Percentiles rank a stretch among this genome's conserved stretches.
These are phyloP conservation scores for Kluyveromyces nonfermentans DNA, from an alignment of 805 yeast genomes.

Conservation along the genomic window DNA sequence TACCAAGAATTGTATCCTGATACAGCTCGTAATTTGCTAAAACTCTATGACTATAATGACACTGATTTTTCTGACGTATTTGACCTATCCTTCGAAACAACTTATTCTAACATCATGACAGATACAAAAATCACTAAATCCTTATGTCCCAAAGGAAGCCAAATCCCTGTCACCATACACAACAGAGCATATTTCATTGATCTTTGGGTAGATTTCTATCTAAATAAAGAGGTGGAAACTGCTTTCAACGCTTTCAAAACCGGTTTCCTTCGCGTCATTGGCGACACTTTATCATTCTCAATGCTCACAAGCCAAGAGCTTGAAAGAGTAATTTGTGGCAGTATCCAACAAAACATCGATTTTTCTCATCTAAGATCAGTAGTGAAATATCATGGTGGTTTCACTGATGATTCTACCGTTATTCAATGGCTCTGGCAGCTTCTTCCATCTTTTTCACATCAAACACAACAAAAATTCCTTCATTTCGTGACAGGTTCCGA, in stretches of 20 bases:
- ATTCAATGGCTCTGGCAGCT: slow-evolving; percentile 86
- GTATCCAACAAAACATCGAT: slow-evolving; percentile 50
- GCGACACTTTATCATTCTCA: slow-evolving; percentile 64
- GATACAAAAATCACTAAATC: slow-evolving; percentile 15
- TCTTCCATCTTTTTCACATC: slow-evolving; percentile 37
- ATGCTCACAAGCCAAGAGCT: slow-evolving; percentile 77
- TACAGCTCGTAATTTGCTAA: slow-evolving; percentile 42
- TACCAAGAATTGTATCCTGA: slow-evolving; percentile 61
- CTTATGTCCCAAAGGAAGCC: slow-evolving; percentile 50
- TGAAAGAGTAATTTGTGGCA: slow-evolving; percentile 69
- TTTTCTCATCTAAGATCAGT: slow-evolving; percentile 56
- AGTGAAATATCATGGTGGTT: slow-evolving; percentile 67
- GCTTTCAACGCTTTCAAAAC: slow-evolving; percentile 50
- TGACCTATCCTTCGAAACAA: slow-evolving; percentile 54
- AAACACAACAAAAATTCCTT: slow-evolving; percentile 53
- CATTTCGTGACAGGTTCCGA: slow-evolving; percentile 86
- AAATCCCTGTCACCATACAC: slow-evolving; percentile 42
- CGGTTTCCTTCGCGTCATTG: slow-evolving; percentile 72
- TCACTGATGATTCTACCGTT: slow-evolving; percentile 28
- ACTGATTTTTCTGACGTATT: slow-evolving; percentile 39
- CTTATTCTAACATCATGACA: slow-evolving; percentile 41
- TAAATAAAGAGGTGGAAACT: slow-evolving; percentile 43
- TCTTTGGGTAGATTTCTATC: slow-evolving; percentile 49
- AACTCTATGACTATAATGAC: slow-evolving; percentile 36
- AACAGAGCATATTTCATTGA: slow-evolving; percentile 56